Conservation (phyloP, 1,284 basidiomycete species). For the Cerrena zonata region DNA sequence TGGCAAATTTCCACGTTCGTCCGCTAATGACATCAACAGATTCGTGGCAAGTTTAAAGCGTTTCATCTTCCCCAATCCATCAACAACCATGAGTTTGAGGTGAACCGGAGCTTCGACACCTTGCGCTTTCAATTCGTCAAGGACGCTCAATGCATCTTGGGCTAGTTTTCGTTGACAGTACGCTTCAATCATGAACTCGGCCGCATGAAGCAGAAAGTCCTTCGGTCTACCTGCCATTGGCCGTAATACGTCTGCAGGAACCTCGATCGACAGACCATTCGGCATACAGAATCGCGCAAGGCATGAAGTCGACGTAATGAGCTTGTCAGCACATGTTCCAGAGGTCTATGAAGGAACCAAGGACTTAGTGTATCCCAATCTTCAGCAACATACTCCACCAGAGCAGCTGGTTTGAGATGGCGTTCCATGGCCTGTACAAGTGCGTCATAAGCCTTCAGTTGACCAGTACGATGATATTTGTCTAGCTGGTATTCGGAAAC, state of each 20-base stretch:
- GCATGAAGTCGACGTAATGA: background rate
- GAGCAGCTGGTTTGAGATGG: constrained; percentile 31
- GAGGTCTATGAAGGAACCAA: constrained; percentile 20
- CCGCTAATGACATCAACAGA: constrained; percentile 29
- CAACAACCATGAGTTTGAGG: background rate
- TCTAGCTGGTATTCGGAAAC: constrained; percentile 14
- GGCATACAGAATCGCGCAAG: constrained; percentile 29
- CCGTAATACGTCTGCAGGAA: constrained; percentile 32
- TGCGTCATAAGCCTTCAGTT: constrained; percentile 34
- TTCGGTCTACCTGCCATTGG: constrained; percentile 23
- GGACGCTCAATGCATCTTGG: constrained; percentile 28
- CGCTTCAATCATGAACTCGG: constrained; percentile 37
- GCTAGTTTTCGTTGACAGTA: constrained; percentile 29
- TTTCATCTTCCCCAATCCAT: constrained; percentile 14
- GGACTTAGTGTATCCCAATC: constrained; percentile 38
- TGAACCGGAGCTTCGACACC: background rate
- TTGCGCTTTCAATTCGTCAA: background rate
- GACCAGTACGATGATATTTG: constrained; percentile 16
- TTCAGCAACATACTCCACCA: constrained; percentile 39
- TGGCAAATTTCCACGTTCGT: constrained; percentile 3
- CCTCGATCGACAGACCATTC: constrained; percentile 31
- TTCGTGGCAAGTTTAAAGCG: constrained; percentile 39
- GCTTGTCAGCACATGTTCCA: constrained; percentile 2
- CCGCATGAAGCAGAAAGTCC: constrained; percentile 28
- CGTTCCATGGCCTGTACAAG: constrained; percentile 37